A percentile compares a stretch with the other conserved stretches of the same genome.
phyloP scores from a whole-genome alignment of 495 filamentous ascomycete species.

The Lasiosphaeriaceae sp. region DNA sequence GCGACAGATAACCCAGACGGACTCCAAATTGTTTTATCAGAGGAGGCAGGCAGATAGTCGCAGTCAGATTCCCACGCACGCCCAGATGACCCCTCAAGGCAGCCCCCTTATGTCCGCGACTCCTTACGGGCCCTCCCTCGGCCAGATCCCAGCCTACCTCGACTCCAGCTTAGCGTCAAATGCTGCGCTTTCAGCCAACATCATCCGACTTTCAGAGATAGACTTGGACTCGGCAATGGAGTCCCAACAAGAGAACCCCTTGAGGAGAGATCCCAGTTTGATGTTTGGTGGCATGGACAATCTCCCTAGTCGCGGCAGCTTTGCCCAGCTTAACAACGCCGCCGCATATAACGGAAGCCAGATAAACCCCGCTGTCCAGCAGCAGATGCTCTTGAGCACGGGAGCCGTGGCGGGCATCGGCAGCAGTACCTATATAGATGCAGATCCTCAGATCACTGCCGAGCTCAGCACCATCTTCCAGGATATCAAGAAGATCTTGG shows the following conservation, averaged over 20 bases:
- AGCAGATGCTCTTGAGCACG: constrained; percentile 25
- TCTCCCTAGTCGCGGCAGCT: constrained; percentile 15
- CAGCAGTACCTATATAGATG: constrained; percentile 46
- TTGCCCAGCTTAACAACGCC: constrained; percentile 6
- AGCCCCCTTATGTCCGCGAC: constrained; percentile 49
- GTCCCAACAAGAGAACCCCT: not conserved
- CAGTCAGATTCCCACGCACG: constrained; percentile 45
- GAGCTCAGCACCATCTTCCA: constrained; percentile 82
- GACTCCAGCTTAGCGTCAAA: constrained; percentile 7
- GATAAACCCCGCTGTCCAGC: constrained; percentile 21
- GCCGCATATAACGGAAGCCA: constrained; percentile 30
- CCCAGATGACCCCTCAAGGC: constrained; percentile 41
- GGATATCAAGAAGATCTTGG: constrained; percentile 78
- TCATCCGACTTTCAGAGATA: constrained; percentile 12
- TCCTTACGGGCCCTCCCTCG: constrained; percentile 27
- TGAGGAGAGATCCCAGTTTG: constrained; percentile 16
- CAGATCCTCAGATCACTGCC: constrained; percentile 67
- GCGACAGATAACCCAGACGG: constrained; percentile 82
- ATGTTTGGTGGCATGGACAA: constrained; percentile 5
- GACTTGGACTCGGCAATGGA: constrained; percentile 12
- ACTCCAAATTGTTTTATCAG: constrained; percentile 94
- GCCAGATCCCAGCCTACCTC: constrained; percentile 21
- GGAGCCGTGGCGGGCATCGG: constrained; percentile 28
- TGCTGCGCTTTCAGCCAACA: constrained; percentile 5
- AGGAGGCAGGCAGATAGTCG: constrained; percentile 65